Base-by-base conservation (phyloP, 1,284 basidiomycete species). In the Naganishia cerealis region DNA sequence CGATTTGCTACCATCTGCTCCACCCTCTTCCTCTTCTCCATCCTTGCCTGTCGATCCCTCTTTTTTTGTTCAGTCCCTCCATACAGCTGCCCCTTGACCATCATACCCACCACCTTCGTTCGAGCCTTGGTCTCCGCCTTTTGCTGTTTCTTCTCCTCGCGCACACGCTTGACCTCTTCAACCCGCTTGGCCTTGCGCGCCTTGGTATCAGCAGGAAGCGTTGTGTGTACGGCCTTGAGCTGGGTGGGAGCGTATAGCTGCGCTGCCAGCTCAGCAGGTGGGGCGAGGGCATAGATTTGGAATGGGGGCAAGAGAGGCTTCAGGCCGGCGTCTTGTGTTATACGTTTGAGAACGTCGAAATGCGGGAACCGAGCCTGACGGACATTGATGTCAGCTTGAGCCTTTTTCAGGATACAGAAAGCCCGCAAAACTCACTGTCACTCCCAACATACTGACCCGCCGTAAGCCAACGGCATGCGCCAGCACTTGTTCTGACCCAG, bases 211-310 rank as follows among this genome's bases (percentile, higher is more conserved):
- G 85, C 87, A 0, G 92, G 92, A 1, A 86, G 85, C 26, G 87
- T 87, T 0, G 92, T 94, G 26, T 85, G 85, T n/a, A 94, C 79
- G 70, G 92, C 91, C 76, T 94, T 95, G 75, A 94, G 84, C 74
- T 91, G 88, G 0, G 92, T 90, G 5, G 89, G 87, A 48, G 90
- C 82, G 68, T 79, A 80, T 54, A 56, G 55, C 13, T 48, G 50
- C 6, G 52, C 42, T 13, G 53, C 40, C 50, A 58, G 15, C 42
- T 18, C 16, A 39, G 46, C 18, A 24, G 57, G 52, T 8, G 57
- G 67, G 21, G 36, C 40, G 36, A 59, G 58, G 3, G 57, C 21
- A 63, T 67, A 48, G 50, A 70, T 87, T 79, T 33, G 56, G 67
- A 58, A 61, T 56, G 67, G 57, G 24, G 62, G 70, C 42, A 50